A percentile compares a stretch with the other conserved stretches of the same genome.
Evolutionary conservation across 371 early-diverging fungal genomes (phyloP).

Genomic region (Mortierella polycephala): DNA sequence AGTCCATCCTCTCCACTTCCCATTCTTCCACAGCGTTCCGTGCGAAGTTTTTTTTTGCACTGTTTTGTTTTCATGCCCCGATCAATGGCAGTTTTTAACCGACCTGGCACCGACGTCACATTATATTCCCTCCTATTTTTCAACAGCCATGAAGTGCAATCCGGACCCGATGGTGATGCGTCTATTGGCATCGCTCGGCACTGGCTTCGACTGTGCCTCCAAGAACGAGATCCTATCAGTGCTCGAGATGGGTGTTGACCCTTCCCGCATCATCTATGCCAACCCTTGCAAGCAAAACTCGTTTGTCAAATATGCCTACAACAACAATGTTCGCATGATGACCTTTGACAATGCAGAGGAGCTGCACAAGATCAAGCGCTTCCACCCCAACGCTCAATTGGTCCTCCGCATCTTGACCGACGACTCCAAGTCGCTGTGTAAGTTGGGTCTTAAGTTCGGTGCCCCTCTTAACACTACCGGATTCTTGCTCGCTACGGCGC

Average conservation of each 20-base stretch:
- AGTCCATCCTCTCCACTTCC: constrained; percentile 21
- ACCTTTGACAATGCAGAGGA: constrained; percentile 99
- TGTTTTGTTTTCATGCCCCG: background rate
- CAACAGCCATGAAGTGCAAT: constrained; percentile 93
- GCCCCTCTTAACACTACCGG: constrained; percentile 81
- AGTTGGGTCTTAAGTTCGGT: constrained; percentile 97
- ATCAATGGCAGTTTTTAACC: background rate
- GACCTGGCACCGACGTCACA: constrained; percentile 8
- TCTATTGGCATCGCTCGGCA: constrained; percentile 85
- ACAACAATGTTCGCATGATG: constrained; percentile 87
- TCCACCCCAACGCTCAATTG: constrained; percentile 85
- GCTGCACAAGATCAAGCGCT: constrained; percentile 88
- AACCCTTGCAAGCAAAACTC: constrained; percentile 98
- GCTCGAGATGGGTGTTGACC: constrained; percentile 80
- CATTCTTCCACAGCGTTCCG: constrained; percentile 2
- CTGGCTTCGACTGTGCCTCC: constrained; percentile 96
- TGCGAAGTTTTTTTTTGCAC: background rate
- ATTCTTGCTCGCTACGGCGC: constrained; percentile 78
- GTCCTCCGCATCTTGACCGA: constrained; percentile 96
- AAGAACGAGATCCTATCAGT: constrained; percentile 88
- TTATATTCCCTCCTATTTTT: constrained; percentile 3
- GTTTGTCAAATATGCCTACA: constrained; percentile 87
- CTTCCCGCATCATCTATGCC: constrained; percentile 93
- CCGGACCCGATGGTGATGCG: constrained; percentile 90
- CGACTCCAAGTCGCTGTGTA: constrained; percentile 92